Percentiles rank a stretch among this genome's conserved stretches.
phyloP scores from a whole-genome alignment of 352 stramenopile genomes.

The Saprolegnia parasitica region DNA sequence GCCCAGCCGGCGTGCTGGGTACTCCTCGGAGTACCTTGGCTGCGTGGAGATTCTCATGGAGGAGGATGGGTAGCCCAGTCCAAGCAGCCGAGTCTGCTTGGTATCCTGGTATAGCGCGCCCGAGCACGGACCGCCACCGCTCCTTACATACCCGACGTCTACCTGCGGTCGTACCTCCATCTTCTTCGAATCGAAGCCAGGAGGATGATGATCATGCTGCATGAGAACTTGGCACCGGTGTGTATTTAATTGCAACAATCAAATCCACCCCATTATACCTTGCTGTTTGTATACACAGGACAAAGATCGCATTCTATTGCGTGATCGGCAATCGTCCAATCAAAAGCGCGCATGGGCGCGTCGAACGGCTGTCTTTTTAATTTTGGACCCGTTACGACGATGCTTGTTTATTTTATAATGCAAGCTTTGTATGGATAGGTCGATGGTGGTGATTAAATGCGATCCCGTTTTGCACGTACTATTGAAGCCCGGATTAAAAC shows the following conservation, averaged over 20 bases:
- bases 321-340: not conserved
- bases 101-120: too few species aligned
- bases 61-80: too few species aligned
- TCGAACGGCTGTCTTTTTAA: slow-evolving; percentile 12
- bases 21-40: too few species aligned
- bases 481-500: not conserved
- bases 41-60: too few species aligned
- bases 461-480: not conserved
- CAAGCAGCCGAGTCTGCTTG: too few species aligned
- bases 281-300: not conserved
- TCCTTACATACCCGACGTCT: too few species aligned
- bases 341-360: not conserved
- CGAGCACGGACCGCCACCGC: too few species aligned
- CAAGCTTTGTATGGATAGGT: not conserved
- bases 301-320: not conserved
- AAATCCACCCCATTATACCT: not conserved
- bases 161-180: too few species aligned
- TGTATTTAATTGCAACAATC: not conserved
- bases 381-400: not conserved
- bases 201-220: too few species aligned
- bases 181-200: too few species aligned
- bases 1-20: too few species aligned
- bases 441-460: not conserved
- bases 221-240: too few species aligned
- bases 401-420: slow-evolving; percentile 1